A percentile compares a stretch with the other conserved stretches of the same genome.
phyloP scores from a whole-genome alignment of 202 grass and related monocot genomes.

The Zoysia matrella region DNA sequence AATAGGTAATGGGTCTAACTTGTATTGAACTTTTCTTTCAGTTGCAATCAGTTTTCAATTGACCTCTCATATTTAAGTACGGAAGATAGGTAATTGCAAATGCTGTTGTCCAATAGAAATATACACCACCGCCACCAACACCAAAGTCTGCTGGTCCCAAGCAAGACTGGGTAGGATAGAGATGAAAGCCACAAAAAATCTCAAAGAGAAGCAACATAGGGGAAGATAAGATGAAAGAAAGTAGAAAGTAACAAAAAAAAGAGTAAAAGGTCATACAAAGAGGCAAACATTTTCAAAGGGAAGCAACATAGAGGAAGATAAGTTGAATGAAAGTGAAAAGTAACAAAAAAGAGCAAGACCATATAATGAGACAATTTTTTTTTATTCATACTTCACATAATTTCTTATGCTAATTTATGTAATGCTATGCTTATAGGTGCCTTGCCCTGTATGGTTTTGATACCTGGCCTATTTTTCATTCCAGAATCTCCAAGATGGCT shows the following conservation, averaged over 20 bases:
- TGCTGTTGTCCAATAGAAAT: background rate
- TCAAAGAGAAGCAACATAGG: no score
- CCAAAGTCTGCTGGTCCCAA: background rate
- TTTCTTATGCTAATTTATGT: constrained; percentile 29
- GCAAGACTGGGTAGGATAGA: background rate
- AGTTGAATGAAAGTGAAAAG: no score
- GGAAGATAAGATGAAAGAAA: background rate
- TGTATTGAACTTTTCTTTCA: background rate
- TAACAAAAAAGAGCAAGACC: no score
- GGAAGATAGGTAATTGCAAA: constrained; percentile 6
- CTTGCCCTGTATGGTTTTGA: constrained; percentile 87
- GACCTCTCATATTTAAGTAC: constrained; percentile 15
- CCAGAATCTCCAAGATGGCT: constrained; percentile 97
- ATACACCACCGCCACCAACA: background rate
- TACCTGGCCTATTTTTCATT: constrained; percentile 92
- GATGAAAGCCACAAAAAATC: background rate
- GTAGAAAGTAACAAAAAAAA: background rate
- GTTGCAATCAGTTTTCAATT: background rate
- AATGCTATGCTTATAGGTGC: constrained; percentile 53
- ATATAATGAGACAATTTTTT: no score
- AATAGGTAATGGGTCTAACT: constrained; percentile 59
- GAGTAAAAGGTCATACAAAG: background rate
- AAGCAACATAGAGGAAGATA: no score
- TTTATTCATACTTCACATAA: background rate
- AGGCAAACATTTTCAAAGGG: constrained; percentile 2